phyloP scores from a whole-genome alignment of 768 basidiomycete species.

The Hydnomerulius pinastri region DNA sequence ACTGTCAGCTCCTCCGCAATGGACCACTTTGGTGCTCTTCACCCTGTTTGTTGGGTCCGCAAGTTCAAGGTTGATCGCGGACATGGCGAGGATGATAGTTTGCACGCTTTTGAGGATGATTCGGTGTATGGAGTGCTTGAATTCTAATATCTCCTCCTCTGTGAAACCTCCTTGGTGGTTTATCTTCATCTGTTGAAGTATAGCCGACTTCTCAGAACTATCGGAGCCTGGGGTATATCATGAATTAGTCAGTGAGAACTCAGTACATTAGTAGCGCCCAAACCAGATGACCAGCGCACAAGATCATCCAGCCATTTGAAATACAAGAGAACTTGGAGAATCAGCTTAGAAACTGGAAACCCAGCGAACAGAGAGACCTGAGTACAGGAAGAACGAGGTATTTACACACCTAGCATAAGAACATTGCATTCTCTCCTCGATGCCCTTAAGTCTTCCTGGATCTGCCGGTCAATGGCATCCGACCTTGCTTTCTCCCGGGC shows the following conservation, averaged over 20 bases:
- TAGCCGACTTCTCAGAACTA: slow-evolving; percentile 92
- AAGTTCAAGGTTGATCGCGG: slow-evolving; percentile 82
- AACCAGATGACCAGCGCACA: no score
- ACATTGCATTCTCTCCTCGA: slow-evolving; percentile 93
- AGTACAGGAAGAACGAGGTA: slow-evolving; percentile 1
- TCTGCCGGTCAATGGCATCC: slow-evolving; percentile 76
- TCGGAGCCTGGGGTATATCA: slow-evolving; percentile 67
- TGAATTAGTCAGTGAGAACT: not conserved
- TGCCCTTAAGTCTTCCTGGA: slow-evolving; percentile 83
- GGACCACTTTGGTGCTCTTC: not conserved
- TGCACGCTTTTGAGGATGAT: slow-evolving; percentile 90
- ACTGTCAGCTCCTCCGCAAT: not conserved
- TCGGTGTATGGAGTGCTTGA: slow-evolving; percentile 79
- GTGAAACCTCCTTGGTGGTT: slow-evolving; percentile 93
- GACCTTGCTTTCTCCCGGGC: slow-evolving; percentile 59
- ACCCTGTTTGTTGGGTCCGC: slow-evolving; percentile 62
- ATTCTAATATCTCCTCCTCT: slow-evolving; percentile 71
- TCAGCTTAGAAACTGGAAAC: no score
- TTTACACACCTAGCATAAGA: slow-evolving; percentile 79
- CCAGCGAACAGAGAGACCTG: slow-evolving; percentile 15
- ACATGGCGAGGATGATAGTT: slow-evolving; percentile 81
- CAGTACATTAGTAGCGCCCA: no score
- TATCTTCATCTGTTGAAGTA: slow-evolving; percentile 99
- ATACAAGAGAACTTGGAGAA: not conserved
- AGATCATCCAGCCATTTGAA: no score